Evolutionary conservation across 306 rosid species (phyloP), one percentile per base, ranked within the genome.

Genomic region (Trichosanthes cucumerina): DNA sequence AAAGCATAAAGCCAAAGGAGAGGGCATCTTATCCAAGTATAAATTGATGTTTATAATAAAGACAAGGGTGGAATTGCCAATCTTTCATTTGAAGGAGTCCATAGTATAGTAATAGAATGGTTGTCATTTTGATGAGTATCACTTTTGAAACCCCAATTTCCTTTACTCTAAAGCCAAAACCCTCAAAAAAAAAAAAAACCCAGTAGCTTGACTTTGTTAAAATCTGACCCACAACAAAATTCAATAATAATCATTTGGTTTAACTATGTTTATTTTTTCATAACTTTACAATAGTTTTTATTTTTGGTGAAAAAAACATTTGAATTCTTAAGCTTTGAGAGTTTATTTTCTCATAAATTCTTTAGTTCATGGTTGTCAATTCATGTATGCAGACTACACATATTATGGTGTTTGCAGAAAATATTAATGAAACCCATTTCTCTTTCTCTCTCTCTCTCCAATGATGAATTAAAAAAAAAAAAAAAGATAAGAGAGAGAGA

Each of bases 151-250:
- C 33, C 62, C 38, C 14, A 73, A 73, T 31, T 47, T 46, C 60
- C 60, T 73, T 44, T 28, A 49, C 78, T 74, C 63, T 46, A 49
- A 74, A 74, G 63, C 31, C 63, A 74, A 50, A 74, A 50, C 41
- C 21, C 38, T 9, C 33, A 18, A 43, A 31, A 62, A 56, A 50
- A 50, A 50, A 13, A 50, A 71, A 24, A 31, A 46, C 16, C 13
- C 21, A 71, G 7, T 46, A n/a, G 34, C 76, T 44, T 43, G 56
- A 70, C 38, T 6, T 44, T 70, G 34, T 70, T 43, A 18, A 39
- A 6, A 21, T 68, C 9, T 43, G 36, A 44, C 56, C 41, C 58
- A 72, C 54, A 73, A 47, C 38, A 18, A 36, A 63, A 36, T 5
- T 7, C 46, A 34, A 64, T n/a, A n/a, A n/a, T n/a, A n/a, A n/a